Percentiles rank a stretch among this genome's conserved stretches.
These are phyloP conservation scores for Phalaenopsis hybrid DNA, from an alignment of 116 monocot genomes.

Conservation along the genomic window DNA sequence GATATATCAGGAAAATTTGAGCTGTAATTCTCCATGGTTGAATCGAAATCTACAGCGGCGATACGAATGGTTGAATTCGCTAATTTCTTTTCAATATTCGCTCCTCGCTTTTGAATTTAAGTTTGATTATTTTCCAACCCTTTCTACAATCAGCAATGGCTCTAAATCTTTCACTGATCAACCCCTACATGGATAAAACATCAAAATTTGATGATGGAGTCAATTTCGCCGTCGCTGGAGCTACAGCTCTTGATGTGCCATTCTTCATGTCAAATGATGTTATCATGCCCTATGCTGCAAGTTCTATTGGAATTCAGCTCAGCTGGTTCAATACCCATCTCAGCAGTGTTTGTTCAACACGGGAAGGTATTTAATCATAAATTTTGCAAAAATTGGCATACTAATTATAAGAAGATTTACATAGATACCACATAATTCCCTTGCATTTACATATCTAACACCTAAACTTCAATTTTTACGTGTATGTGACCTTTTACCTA, in stretches of 20 bases:
- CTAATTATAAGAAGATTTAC: no score
- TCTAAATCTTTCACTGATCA: constrained; percentile 25
- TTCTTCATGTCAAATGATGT: constrained; percentile 22
- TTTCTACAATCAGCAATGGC: constrained; percentile 17
- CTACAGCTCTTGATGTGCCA: constrained; percentile 39
- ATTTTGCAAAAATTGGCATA: not conserved
- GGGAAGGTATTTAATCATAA: constrained; percentile 6
- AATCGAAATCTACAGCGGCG: no score
- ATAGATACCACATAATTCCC: no score
- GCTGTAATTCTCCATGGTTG: no score
- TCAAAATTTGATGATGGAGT: constrained; percentile 35
- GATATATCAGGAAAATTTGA: no score
- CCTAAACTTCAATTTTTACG: no score
- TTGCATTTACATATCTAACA: no score
- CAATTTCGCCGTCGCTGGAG: constrained; percentile 65
- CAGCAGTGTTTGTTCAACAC: constrained; percentile 21
- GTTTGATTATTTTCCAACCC: no score
- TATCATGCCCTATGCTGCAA: constrained; percentile 4
- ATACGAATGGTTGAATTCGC: no score
- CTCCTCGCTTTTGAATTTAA: no score
- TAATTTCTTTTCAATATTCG: no score
- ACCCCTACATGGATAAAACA: constrained; percentile 35
- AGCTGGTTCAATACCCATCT: constrained; percentile 37
- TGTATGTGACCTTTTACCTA: no score
- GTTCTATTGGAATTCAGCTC: constrained; percentile 32